Evolutionary conservation across 495 filamentous ascomycete species (phyloP), one percentile per base, ranked within the genome.

Genomic region (Tuber umbilicatum): DNA sequence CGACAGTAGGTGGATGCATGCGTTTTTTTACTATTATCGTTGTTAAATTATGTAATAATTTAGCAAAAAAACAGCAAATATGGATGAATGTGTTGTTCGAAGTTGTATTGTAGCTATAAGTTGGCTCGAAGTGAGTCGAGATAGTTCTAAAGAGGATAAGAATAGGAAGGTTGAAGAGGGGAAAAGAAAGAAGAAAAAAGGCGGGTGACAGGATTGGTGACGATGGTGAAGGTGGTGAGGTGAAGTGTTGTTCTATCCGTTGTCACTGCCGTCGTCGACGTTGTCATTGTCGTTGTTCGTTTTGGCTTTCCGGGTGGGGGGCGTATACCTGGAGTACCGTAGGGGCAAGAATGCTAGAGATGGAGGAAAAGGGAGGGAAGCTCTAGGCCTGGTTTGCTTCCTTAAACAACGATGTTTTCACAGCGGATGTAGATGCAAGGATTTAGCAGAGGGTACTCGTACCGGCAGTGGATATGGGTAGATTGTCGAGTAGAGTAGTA

Each of bases 371-470:
- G n/a, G 72, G 37, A 43, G 74, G 39, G 42, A 70, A 23, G 75
- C 39, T 69, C 75, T 60, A 60, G 73, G 73, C 39, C 31, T 73
- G 60, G 69, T 73, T n/a, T 67, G 35, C 60, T 43, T 69, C 42
- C 19, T 67, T 69, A 35, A 43, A 64, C 45, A 72, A 70, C 74
- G 39, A 78, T 70, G 70, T 47, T 76, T 71, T 50, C 70, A 64
- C 60, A 75, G 39, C 74, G 64, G 42, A 77, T 78, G 76, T 71
- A 77, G 23, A 77, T 73, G 75, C 76, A 78, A 77, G 76, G 76
- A 71, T 77, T 73, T 47, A 19, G 71, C 67, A 41, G 74, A 27
- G 73, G 47, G 27, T 23, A 7, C 19, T n/a, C n/a, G n/a, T n/a
- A 71, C 60, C 74, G 69, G 69, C 69, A 47, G 72, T 75, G 70